A percentile compares a stretch with the other conserved stretches of the same genome.
Evolutionary conservation across 495 filamentous ascomycete genomes (phyloP).

Genomic region (Hyaloscypha finlandica): DNA sequence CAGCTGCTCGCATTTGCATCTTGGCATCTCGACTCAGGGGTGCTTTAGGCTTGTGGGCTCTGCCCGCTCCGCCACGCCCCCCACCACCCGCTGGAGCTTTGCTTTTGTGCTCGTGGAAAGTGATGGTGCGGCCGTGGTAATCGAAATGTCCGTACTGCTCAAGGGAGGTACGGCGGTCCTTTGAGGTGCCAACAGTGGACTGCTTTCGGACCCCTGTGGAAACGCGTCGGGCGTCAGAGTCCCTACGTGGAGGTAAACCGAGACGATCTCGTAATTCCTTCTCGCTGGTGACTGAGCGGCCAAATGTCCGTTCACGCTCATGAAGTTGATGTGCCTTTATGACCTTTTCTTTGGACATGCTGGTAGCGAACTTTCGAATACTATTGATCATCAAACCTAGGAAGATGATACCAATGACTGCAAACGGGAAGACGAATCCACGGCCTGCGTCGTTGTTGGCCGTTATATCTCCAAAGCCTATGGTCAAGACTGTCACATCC

Average conservation of each 20-base stretch:
- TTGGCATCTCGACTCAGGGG: conserved; percentile 32
- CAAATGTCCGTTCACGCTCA: conserved; percentile 56
- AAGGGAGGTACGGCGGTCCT: conserved; percentile 32
- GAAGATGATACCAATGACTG: conserved; percentile 72
- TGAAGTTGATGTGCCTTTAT: conserved; percentile 63
- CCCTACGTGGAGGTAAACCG: conserved; percentile 38
- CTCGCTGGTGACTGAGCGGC: conserved; percentile 52
- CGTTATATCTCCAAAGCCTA: conserved; percentile 68
- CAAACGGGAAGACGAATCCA: conserved; percentile 69
- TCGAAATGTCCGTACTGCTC: conserved; percentile 41
- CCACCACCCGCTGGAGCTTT: conserved; percentile 20
- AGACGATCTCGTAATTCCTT: conserved; percentile 44
- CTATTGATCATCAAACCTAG: conserved; percentile 75
- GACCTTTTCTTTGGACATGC: conserved; percentile 67
- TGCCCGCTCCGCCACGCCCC: conserved; percentile 29
- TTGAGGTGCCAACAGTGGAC: conserved; percentile 13
- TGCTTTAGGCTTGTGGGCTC: conserved; percentile 15
- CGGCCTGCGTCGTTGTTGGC: conserved; percentile 48
- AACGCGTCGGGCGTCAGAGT: conserved; percentile 5
- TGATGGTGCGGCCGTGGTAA: conserved; percentile 39
- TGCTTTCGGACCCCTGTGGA: conserved; percentile 11
- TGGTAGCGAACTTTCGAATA: conserved; percentile 62
- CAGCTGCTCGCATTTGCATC: conserved; percentile 53
- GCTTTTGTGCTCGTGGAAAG: conserved; percentile 36
- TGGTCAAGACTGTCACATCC: conserved; percentile 72